These are phyloP conservation scores for Cryphonectria radicalis DNA, from an alignment of 2,329 filamentous ascomycete genomes.

Conservation along the genomic window DNA sequence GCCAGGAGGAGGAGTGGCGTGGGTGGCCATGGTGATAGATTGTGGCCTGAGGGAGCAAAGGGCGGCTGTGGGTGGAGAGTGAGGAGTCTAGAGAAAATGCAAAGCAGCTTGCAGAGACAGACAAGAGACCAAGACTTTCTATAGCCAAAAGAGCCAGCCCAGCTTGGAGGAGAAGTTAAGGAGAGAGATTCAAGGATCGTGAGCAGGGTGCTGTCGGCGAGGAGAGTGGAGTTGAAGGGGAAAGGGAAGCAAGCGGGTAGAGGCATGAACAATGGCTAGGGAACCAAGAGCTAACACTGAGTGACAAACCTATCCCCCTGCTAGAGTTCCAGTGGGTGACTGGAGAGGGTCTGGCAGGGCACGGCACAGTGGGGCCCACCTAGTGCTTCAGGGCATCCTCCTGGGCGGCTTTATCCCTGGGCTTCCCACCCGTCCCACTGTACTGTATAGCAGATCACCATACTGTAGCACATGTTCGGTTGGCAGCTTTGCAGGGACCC, in stretches of 20 bases:
- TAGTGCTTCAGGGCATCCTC: neutral
- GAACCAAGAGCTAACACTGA: neutral
- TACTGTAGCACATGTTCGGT: no score
- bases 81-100: neutral
- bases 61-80: no score
- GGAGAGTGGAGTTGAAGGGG: neutral
- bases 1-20: conserved; percentile 32
- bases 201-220: neutral
- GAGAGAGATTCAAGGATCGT: neutral
- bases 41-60: no score
- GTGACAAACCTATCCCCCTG: neutral
- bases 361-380: neutral
- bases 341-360: no score
- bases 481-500: no score
- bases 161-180: neutral
- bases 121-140: neutral
- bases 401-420: neutral
- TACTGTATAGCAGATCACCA: no score
- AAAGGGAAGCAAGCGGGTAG: neutral
- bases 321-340: neutral
- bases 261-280: neutral
- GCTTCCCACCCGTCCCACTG: neutral
- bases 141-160: neutral
- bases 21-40: conserved; percentile 36
- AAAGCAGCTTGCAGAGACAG: neutral